Base-by-base conservation (phyloP, 495 filamentous ascomycete species). In the Emericellopsis terricola region DNA sequence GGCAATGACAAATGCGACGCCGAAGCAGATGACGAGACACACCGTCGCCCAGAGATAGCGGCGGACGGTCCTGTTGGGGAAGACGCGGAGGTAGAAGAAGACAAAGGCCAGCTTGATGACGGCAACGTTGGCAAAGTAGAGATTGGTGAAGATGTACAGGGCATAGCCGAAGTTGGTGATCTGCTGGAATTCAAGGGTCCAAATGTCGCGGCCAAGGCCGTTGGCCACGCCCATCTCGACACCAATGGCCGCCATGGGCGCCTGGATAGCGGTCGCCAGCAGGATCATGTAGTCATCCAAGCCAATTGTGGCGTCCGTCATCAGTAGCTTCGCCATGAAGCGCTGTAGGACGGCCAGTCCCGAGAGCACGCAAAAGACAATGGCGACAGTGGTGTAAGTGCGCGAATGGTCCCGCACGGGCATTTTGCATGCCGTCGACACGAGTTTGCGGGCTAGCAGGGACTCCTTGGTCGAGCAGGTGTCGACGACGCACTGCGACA, bases 81-180 rank as follows among this genome's bases (percentile, higher is more conserved):
- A 60, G 26, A 60, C 48, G 8, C 52, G 49, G n/a, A 55, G 39
- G 42, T 59, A 60, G 44, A 59, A 57, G 39, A 53, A 46, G 10
- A 60, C 50, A 14, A 59, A 40, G 19, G 49, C 45, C 11, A 57
- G 35, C 29, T 60, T 58, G 14, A 54, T 23, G 5, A 48, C 21
- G 8, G 45, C 37, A 37, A 59, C 43, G 30, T 50, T 44, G 23
- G 45, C 34, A 17, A 53, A 56, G 36, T 60, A 47, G n/a, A 43
- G 26, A 16, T 42, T 29, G 39, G 41, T 33, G 29, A 42, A 33
- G 29, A 19, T 31, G 30, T 43, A 43, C 23, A 47, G 43, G 8
- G 19, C 29, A 2, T 28, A 31, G 19, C 38, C 9, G 34, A 41
- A 44, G 21, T 28, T 13, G 3, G 40, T 50, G 16, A 47, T 45